Evolutionary conservation across 2,329 filamentous ascomycete species (phyloP).

Genomic region (Fonsecaea monophora): DNA sequence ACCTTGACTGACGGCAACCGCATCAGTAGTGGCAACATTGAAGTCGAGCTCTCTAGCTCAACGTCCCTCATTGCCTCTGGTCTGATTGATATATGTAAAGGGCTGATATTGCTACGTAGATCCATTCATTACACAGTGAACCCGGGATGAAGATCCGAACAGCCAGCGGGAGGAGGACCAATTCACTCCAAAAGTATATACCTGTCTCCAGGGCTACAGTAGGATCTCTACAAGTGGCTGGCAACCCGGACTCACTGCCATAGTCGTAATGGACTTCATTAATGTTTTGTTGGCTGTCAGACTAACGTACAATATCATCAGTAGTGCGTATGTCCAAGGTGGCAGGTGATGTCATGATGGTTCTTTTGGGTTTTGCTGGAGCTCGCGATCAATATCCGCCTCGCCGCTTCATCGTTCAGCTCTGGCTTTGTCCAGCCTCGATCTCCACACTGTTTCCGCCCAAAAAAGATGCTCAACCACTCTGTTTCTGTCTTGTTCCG

Average conservation of each 20-base stretch:
- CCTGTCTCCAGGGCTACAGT: too few relatives aligned
- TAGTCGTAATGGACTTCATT: not conserved
- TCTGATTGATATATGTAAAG: too few relatives aligned
- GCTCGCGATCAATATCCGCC: not conserved
- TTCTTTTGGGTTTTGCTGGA: constrained; percentile 4
- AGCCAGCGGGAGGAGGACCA: not conserved
- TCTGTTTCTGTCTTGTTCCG: constrained; percentile 13
- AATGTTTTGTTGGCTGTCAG: not conserved
- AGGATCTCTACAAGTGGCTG: not conserved
- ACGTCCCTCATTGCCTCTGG: too few relatives aligned
- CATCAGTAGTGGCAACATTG: not conserved
- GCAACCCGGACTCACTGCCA: not conserved
- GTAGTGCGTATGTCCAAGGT: not conserved
- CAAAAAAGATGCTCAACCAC: constrained; percentile 11
- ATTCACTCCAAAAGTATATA: not conserved
- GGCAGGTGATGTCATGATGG: constrained; percentile 19
- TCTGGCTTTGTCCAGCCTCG: not conserved
- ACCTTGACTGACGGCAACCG: not conserved
- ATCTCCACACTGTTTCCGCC: constrained; percentile 9
- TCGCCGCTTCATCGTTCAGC: not conserved
- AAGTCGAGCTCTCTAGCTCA: not conserved
- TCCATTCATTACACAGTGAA: too few relatives aligned
- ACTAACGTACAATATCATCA: too few relatives aligned
- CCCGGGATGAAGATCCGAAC: too few relatives aligned
- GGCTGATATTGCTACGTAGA: not conserved